Base-by-base conservation (phyloP, 441 rosid genomes). In the Pelargonium cotyledonis region DNA sequence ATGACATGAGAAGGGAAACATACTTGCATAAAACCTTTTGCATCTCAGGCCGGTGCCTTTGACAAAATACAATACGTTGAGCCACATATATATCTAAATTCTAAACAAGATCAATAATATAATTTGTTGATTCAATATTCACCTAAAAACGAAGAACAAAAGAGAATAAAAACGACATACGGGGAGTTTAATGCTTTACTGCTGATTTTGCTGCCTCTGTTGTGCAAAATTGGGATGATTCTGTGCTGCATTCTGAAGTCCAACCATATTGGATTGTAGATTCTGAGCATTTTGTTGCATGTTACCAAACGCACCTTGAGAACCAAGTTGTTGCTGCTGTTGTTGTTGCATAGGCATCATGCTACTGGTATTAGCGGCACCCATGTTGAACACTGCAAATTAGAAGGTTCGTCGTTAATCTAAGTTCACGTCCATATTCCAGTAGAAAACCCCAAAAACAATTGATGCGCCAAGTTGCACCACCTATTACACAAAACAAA, bases 141-240 rank as follows among this genome's bases (percentile, higher is more conserved):
- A 55, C 23, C 61, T 18, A 55, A 19, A 55, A 44, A 44, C n/a
- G 14, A 19, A 58, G 1, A 19, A 11, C 4, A 0, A 58, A 18
- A 10, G 63, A 21, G 19, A 58, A 44, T 44, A 7, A 10, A 7
- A 10, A 19, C 10, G 19, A 58, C 10, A 57, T 51, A 15, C 15
- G 18, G 8, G 18, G 18, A 15, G 58, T 51, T 2, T 57, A 11
- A 11, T 44, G n/a, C 63, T 58, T 69, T 77, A 90, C 85, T 89
- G 98, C 71, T 85, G 97, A 80, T 85, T 90, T 77, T 84, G 97
- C 75, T 86, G 97, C 71, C 96, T 85, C 81, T 92, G 97, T 68
- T 92, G 97, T 12, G 79, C 69, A 51, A 82, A 86, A 75, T 79
- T 81, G 26, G 87, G 85, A 62, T 84, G 95, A 65, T 73, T 87